phyloP scores from a whole-genome alignment of 2,329 filamentous ascomycete species.

The Pseudogymnoascus sp. region DNA sequence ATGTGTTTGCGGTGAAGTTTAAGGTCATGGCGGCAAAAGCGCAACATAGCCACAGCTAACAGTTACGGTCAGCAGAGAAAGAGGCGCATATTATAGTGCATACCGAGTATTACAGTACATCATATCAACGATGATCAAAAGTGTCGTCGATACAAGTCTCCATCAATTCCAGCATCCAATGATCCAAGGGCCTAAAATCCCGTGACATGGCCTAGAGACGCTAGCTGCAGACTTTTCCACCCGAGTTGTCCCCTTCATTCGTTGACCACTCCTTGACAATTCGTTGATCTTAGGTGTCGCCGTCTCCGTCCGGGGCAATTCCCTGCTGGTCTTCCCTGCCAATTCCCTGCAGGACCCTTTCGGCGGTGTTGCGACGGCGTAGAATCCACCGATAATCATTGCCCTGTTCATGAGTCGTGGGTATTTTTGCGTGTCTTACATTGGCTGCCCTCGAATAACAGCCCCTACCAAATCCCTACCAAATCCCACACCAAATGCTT shows the following conservation, averaged over 20 bases:
- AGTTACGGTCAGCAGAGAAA: not conserved
- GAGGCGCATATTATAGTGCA: not conserved
- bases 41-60: not conserved
- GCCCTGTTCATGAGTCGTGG: slow-evolving; percentile 4
- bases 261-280: not conserved
- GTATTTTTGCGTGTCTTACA: not conserved
- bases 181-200: not conserved
- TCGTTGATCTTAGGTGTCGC: not conserved
- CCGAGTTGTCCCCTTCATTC: not conserved
- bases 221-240: slow-evolving; percentile 3
- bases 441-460: not conserved
- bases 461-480: not conserved
- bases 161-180: not conserved
- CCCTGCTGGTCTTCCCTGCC: not conserved
- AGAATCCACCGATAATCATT: not conserved
- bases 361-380: not conserved
- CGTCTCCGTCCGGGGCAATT: slow-evolving; percentile 4
- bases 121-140: not conserved
- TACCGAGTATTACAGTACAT: not conserved
- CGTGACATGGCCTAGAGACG: not conserved
- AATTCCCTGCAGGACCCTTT: not conserved
- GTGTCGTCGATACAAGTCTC: not conserved
- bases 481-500: not conserved
- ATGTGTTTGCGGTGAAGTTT: not conserved
- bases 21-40: not conserved